These are phyloP conservation scores for Casuarina cunninghamiana DNA, from an alignment of 306 rosid genomes.

Conservation along the genomic window DNA sequence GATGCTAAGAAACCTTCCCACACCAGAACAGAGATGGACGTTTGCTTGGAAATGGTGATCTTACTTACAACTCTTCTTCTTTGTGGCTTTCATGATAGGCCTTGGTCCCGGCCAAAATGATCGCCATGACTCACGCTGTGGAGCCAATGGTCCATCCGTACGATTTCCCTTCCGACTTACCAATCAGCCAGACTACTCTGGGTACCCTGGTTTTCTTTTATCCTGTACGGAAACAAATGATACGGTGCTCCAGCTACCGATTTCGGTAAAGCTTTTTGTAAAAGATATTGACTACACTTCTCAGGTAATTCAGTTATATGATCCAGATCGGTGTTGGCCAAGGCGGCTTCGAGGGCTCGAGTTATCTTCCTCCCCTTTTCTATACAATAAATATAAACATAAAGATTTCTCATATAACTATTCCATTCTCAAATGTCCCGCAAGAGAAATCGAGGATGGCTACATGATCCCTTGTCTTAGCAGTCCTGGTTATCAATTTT, in stretches of 20 bases:
- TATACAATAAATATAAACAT: neutral
- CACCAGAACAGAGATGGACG: no score
- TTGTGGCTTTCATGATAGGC: neutral
- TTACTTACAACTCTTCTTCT: no score
- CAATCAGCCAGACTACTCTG: no score
- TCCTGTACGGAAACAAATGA: neutral
- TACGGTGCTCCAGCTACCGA: neutral
- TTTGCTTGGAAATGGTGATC: neutral
- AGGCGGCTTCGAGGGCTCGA: neutral
- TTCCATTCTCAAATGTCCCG: neutral
- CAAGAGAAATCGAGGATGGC: neutral
- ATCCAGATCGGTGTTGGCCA: neutral
- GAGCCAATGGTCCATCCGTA: constrained; percentile 5
- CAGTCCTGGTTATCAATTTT: neutral
- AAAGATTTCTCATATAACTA: neutral
- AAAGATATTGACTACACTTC: no score
- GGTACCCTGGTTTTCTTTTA: neutral
- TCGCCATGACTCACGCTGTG: constrained; percentile 8
- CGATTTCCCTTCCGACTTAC: neutral
- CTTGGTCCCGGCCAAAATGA: neutral
- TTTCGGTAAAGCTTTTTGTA: neutral
- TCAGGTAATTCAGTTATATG: neutral
- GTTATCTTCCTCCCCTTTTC: neutral
- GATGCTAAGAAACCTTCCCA: no score
- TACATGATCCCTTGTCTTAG: neutral